Evolutionary conservation across 805 yeast species (phyloP), one percentile per base, ranked within the genome.

Genomic region (Diddensiella caesifluorescens): DNA sequence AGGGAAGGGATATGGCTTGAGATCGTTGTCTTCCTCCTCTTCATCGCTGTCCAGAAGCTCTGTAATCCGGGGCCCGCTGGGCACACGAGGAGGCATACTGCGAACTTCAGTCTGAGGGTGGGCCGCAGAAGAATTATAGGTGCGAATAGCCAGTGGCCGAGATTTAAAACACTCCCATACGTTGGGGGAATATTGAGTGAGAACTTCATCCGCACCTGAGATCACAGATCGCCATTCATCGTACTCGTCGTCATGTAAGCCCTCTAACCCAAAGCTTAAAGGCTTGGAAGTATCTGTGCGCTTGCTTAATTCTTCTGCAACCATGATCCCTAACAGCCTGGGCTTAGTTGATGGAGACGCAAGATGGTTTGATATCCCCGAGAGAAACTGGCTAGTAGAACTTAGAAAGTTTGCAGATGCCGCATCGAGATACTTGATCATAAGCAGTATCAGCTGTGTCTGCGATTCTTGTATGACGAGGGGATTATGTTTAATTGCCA

Each of bases 381-480:
- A 33, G 19, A 59, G 38, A 32, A 48, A 53, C 0, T 13, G 67
- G 2, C 42, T 16, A 15, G 46, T 22, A 2, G 39, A 26, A 1
- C 46, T 20, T 3, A 51, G 20, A 4, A 15, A 18, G 7, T 19
- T 13, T 1, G 42, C 20, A 12, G 25, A 22, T 9, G 28, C n/a
- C 9, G 27, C 30, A n/a, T 32, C 23, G 28, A 51, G 39, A 12
- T 42, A 38, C 7, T 31, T 18, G 9, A 48, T 10, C 6, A 45
- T 33, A 28, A 73, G 48, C 4, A 77, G 52, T 1, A 80, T 54
- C 3, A 74, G 57, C 29, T 66, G 70, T 0, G 88, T 74, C 26
- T 74, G 58, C 2, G 58, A 53, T 23, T 67, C 71, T 54, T 82
- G 90, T 2, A 53, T 35, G 0, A 56, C 44, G 1, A 68, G 53